These are phyloP conservation scores for Fusarium bulbicola DNA, from an alignment of 2,329 filamentous ascomycete species.

Conservation along the genomic window DNA sequence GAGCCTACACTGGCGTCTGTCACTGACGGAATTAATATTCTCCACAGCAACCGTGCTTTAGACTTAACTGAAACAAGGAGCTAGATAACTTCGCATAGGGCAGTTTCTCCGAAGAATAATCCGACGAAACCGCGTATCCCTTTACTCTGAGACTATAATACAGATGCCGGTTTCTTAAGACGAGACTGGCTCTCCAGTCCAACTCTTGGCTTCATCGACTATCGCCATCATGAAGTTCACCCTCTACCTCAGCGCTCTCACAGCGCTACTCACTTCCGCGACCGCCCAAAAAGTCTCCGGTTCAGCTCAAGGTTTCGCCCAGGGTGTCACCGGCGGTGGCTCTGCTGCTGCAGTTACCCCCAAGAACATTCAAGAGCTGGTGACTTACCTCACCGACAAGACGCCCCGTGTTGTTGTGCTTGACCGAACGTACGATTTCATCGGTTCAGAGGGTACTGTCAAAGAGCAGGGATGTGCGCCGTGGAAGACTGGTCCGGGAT, in stretches of 20 bases:
- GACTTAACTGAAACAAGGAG: neutral
- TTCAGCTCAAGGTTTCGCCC: slow-evolving; percentile 22
- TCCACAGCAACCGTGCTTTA: neutral
- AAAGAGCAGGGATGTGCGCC: slow-evolving; percentile 27
- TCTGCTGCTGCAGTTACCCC: slow-evolving; percentile 21
- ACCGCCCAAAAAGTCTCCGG: slow-evolving; percentile 4
- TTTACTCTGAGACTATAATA: neutral
- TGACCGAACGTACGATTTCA: slow-evolving; percentile 44
- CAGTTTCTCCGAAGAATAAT: neutral
- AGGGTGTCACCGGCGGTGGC: slow-evolving; percentile 25
- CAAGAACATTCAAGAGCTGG: slow-evolving; percentile 22
- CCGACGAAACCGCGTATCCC: neutral
- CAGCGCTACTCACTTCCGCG: neutral
- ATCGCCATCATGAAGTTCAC: neutral
- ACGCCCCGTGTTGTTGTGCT: slow-evolving; percentile 49
- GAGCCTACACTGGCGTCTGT: neutral
- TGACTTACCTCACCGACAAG: slow-evolving; percentile 26
- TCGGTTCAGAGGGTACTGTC: slow-evolving; percentile 37
- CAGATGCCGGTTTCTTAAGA: too few relatives aligned
- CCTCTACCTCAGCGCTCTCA: neutral
- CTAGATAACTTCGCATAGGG: neutral
- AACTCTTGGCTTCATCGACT: neutral
- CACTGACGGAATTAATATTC: neutral
- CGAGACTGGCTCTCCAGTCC: rapidly evolving
- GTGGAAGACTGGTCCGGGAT: slow-evolving; percentile 30